These are phyloP conservation scores for Penicillium bovifimosum DNA, from an alignment of 495 filamentous ascomycete genomes.

Conservation along the genomic window DNA sequence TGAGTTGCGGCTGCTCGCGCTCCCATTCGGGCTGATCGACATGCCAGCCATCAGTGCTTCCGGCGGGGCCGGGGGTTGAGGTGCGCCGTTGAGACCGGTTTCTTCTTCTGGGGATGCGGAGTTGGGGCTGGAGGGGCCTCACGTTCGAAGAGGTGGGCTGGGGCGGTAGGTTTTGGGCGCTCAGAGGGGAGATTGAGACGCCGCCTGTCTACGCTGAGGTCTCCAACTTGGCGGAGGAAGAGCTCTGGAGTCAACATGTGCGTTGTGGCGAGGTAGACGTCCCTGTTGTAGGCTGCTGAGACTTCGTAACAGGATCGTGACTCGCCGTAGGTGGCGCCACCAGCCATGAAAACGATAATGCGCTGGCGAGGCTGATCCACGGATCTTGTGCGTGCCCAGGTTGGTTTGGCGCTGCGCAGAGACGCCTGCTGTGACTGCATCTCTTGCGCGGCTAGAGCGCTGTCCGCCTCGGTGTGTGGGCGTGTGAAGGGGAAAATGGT, in stretches of 20 bases:
- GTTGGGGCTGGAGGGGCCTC: conserved; percentile 48
- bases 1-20: conserved; percentile 27
- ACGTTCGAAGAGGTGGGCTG: conserved; percentile 81
- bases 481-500: conserved; percentile 74
- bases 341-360: conserved; percentile 92
- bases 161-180: conserved; percentile 69
- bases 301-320: conserved; percentile 84
- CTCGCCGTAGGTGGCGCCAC: conserved; percentile 91
- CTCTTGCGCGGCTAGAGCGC: conserved; percentile 45
- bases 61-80: conserved; percentile 44
- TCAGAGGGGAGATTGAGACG: conserved; percentile 77
- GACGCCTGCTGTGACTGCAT: conserved; percentile 63
- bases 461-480: conserved; percentile 63
- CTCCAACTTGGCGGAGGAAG: conserved; percentile 75
- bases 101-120: conserved; percentile 33
- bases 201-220: conserved; percentile 68
- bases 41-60: conserved; percentile 53
- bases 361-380: conserved; percentile 80
- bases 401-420: conserved; percentile 81
- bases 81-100: conserved; percentile 23
- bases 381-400: conserved; percentile 81
- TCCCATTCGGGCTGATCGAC: conserved; percentile 46
- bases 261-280: conserved; percentile 84
- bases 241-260: conserved; percentile 83
- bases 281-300: conserved; percentile 60